Percentiles rank a stretch among this genome's conserved stretches.
phyloP scores from a whole-genome alignment of 2,329 filamentous ascomycete genomes.

The Xylariomycetidae sp. region DNA sequence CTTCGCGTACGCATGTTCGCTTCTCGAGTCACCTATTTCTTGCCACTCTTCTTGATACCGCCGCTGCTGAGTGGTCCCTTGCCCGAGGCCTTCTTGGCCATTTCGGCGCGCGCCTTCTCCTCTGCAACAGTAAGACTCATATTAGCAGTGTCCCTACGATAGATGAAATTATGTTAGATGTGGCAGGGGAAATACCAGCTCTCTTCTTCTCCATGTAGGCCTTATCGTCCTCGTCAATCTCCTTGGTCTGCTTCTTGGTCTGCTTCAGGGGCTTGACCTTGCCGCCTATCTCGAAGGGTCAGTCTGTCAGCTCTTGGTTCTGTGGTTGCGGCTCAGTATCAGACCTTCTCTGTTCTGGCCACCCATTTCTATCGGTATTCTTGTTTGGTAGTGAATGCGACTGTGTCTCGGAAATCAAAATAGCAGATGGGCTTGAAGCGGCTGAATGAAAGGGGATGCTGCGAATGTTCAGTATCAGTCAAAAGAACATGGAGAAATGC shows the following conservation, averaged over 20 bases:
- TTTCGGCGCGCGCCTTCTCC: slow-evolving; percentile 78
- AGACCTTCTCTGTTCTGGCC: slow-evolving; percentile 62
- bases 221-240: slow-evolving; percentile 81
- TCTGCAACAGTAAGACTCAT: slow-evolving; percentile 56
- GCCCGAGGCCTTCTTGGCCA: slow-evolving; percentile 76
- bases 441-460: too few relatives aligned
- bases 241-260: slow-evolving; percentile 78
- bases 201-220: slow-evolving; percentile 80
- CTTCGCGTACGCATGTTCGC: too few relatives aligned
- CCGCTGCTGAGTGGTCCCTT: slow-evolving; percentile 87
- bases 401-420: too few relatives aligned
- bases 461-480: too few relatives aligned
- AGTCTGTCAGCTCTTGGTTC: too few relatives aligned
- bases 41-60: slow-evolving; percentile 93
- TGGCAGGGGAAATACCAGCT: slow-evolving; percentile 59
- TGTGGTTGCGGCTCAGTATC: slow-evolving; percentile 6
- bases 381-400: slow-evolving; percentile 9
- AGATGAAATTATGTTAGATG: too few relatives aligned
- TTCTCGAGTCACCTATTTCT: slow-evolving; percentile 84
- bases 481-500: too few relatives aligned
- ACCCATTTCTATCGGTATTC: slow-evolving; percentile 49
- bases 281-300: too few relatives aligned
- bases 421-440: too few relatives aligned
- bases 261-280: slow-evolving; percentile 84
- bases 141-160: too few relatives aligned